phyloP scores from a whole-genome alignment of 83 land plant genomes.

The Diphasiastrum complanatum region DNA sequence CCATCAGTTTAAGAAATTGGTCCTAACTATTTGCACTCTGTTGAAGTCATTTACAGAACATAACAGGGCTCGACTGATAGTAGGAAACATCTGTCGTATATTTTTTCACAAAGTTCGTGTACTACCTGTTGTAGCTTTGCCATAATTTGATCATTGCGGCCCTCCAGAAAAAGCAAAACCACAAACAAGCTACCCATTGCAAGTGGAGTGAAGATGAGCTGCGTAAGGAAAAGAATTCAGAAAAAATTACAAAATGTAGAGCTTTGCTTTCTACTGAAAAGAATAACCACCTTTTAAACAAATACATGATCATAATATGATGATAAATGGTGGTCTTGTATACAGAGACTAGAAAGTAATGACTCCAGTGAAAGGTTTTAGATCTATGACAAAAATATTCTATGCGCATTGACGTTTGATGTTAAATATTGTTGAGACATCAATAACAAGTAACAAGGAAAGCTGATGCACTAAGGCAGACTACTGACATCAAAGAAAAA shows the following conservation, averaged over 20 bases:
- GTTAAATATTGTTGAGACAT: not conserved
- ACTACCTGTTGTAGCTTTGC: conserved; percentile 32
- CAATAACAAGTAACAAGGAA: not conserved
- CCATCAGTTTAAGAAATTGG: conserved; percentile 1
- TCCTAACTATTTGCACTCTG: not conserved
- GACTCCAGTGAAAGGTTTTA: too few relatives aligned
- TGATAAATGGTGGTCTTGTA: too few relatives aligned
- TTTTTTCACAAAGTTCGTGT: not conserved
- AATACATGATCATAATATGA: not conserved
- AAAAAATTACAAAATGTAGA: conserved; percentile 10
- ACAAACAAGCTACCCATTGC: conserved; percentile 26
- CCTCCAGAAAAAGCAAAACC: conserved; percentile 31
- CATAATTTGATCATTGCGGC: conserved; percentile 32
- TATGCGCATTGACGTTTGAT: too few relatives aligned
- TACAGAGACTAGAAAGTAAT: too few relatives aligned
- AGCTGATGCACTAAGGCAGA: not conserved
- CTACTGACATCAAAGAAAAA: too few relatives aligned
- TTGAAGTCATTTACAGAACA: not conserved
- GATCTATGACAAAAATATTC: too few relatives aligned
- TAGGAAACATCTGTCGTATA: not conserved
- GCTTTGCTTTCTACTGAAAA: not conserved
- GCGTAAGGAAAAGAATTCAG: too few relatives aligned
- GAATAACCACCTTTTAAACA: not conserved
- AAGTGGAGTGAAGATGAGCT: conserved; percentile 37
- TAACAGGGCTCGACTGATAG: not conserved